Evolutionary conservation across 2,329 filamentous ascomycete genomes (phyloP).

Genomic region (Xylariaceae sp.): DNA sequence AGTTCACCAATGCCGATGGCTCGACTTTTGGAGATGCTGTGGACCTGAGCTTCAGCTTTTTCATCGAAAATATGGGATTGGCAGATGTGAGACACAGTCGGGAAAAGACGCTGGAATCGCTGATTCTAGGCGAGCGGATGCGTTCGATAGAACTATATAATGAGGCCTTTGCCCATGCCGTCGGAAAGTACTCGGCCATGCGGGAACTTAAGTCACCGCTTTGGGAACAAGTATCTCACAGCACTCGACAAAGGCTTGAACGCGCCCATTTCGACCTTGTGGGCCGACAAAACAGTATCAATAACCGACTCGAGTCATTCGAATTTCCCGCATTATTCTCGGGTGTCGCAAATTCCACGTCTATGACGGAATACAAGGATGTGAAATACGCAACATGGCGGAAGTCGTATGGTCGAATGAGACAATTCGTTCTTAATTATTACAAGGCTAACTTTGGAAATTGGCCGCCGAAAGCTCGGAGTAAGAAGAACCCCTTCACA

Average conservation of each 20-base stretch:
- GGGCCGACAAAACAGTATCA: constrained; percentile 65
- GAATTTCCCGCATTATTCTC: constrained; percentile 89
- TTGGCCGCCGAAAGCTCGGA: constrained; percentile 89
- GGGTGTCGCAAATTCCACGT: constrained; percentile 81
- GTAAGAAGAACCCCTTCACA: constrained; percentile 85
- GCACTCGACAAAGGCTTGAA: constrained; percentile 76
- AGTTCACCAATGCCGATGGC: constrained; percentile 52
- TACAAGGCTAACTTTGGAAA: constrained; percentile 57
- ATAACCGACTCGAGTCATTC: constrained; percentile 75
- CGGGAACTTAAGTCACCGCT: constrained; percentile 63
- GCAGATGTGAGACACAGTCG: constrained; percentile 77
- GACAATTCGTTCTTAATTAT: constrained; percentile 67
- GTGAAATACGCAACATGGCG: constrained; percentile 85
- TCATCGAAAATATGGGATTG: constrained; percentile 71
- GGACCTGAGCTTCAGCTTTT: constrained; percentile 65
- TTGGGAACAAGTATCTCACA: constrained; percentile 63
- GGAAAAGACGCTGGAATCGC: constrained; percentile 83
- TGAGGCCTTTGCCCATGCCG: constrained; percentile 86
- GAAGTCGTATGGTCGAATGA: constrained; percentile 67
- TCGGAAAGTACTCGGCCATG: constrained; percentile 77
- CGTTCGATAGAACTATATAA: constrained; percentile 78
- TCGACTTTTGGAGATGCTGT: constrained; percentile 57
- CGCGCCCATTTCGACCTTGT: constrained; percentile 76
- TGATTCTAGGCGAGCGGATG: constrained; percentile 87
- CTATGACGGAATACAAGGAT: constrained; percentile 67